phyloP scores from a whole-genome alignment of 805 yeast species.

The Phaffomyces opuntiae region DNA sequence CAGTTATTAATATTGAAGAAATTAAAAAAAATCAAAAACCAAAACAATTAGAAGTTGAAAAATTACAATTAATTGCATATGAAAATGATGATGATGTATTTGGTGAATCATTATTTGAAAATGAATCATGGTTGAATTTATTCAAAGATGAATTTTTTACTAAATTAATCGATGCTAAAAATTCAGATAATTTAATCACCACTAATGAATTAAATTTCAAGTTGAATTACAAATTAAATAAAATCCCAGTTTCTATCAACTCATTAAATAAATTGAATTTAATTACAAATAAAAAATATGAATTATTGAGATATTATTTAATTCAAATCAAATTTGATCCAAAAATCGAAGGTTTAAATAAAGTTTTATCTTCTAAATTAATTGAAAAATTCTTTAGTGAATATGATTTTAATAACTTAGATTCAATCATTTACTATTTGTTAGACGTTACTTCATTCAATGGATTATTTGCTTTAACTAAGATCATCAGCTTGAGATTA shows the following conservation, averaged over 20 bases:
- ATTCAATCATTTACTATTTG: background rate
- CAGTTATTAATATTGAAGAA: slow-evolving; percentile 7
- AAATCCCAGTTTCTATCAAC: slow-evolving; percentile 19
- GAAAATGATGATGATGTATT: slow-evolving; percentile 50
- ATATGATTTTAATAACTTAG: slow-evolving; percentile 8
- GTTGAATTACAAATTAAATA: slow-evolving; percentile 16
- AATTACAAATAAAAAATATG: slow-evolving; percentile 15
- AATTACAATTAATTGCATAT: slow-evolving; percentile 33
- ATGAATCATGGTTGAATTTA: slow-evolving; percentile 35
- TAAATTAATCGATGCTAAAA: slow-evolving; percentile 32
- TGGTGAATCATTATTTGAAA: slow-evolving; percentile 38
- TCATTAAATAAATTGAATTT: slow-evolving; percentile 17
- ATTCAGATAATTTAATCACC: slow-evolving; percentile 29
- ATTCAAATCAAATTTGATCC: slow-evolving; percentile 15
- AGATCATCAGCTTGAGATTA: slow-evolving; percentile 11
- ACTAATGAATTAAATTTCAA: slow-evolving; percentile 20
- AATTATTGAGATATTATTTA: slow-evolving; percentile 14
- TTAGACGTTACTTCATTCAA: slow-evolving; percentile 2
- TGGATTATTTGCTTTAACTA: slow-evolving; percentile 12
- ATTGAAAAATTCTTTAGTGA: slow-evolving; percentile 18
- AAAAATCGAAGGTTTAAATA: slow-evolving; percentile 14
- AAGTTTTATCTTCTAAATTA: slow-evolving; percentile 20
- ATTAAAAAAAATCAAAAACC: slow-evolving; percentile 48
- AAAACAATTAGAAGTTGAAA: slow-evolving; percentile 47
- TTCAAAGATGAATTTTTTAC: slow-evolving; percentile 37